Evolutionary conservation across 2,329 filamentous ascomycete genomes (phyloP).

Genomic region (Plectosphaerella cucumerina): DNA sequence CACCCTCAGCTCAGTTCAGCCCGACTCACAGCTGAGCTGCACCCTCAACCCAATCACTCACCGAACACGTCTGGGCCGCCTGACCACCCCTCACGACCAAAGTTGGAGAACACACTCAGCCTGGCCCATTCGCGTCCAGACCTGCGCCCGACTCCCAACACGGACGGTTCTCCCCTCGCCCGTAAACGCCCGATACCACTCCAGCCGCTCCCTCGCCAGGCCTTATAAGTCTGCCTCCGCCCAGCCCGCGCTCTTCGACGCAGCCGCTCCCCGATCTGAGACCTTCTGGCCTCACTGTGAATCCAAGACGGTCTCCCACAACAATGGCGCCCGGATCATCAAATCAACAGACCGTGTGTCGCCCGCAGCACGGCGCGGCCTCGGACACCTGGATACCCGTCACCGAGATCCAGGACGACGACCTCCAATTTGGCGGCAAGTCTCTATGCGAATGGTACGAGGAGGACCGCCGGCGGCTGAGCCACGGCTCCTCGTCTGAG

Average conservation of each 20-base stretch:
- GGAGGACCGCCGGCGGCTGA: slow-evolving; percentile 46
- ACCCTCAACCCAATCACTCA: no score
- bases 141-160: no score
- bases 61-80: no score
- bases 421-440: slow-evolving; percentile 58
- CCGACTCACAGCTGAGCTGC: no score
- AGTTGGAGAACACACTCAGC: no score
- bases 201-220: no score
- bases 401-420: slow-evolving; percentile 57
- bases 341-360: neutral
- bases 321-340: slow-evolving; percentile 1
- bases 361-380: slow-evolving; percentile 6
- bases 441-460: slow-evolving; percentile 56
- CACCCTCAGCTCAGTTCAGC: no score
- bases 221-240: neutral
- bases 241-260: neutral
- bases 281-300: neutral
- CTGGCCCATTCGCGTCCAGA: no score
- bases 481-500: slow-evolving; percentile 25
- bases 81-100: no score
- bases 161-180: no score
- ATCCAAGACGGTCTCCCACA: neutral
- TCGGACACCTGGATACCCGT: slow-evolving; percentile 45
- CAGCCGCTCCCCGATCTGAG: neutral
- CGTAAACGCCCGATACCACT: no score